phyloP scores from a whole-genome alignment of 345 rosid genomes.

The Anastatica hierochuntica region DNA sequence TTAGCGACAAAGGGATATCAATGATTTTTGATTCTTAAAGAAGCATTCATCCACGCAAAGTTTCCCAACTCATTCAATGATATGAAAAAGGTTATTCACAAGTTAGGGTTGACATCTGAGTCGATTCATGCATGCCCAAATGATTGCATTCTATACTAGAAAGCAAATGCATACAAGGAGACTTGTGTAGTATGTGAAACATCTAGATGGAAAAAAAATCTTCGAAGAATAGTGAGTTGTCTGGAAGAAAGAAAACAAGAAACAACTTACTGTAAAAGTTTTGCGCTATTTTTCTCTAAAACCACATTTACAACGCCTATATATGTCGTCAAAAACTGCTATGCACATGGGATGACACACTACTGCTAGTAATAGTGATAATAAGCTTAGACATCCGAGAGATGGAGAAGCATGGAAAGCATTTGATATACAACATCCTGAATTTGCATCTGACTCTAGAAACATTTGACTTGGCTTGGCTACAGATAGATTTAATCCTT shows the following conservation, averaged over 20 bases:
- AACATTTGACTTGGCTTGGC: not conserved
- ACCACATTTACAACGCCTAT: not conserved
- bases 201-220: not conserved
- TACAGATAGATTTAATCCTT: not conserved
- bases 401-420: not conserved
- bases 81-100: not conserved
- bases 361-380: not conserved
- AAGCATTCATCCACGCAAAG: not conserved
- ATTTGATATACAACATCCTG: not conserved
- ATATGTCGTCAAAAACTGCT: not conserved
- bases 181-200: not conserved
- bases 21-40: no score
- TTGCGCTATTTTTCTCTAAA: not conserved
- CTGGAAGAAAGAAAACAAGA: no score
- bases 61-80: not conserved
- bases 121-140: not conserved
- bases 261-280: not conserved
- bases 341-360: not conserved
- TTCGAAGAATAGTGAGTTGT: not conserved
- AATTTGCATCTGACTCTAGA: not conserved
- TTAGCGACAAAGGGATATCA: no score
- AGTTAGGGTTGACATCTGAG: not conserved
- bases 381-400: not conserved
- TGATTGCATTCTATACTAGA: not conserved
- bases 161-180: not conserved